Evolutionary conservation across 257 asterid species (phyloP), one percentile per base, ranked within the genome.

Genomic region (Rubia yunnanensis): DNA sequence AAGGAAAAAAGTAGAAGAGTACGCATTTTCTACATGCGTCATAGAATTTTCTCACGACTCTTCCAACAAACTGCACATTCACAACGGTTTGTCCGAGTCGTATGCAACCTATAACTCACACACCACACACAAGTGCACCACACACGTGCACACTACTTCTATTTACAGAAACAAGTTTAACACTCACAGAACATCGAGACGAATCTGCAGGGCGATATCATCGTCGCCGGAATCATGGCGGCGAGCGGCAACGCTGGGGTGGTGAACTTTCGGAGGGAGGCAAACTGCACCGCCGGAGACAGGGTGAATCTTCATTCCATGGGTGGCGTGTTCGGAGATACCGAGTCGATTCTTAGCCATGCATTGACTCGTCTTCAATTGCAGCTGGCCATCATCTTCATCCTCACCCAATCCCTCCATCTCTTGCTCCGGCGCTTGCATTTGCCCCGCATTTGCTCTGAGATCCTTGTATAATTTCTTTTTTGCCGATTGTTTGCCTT

Each of bases 361-460:
- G 46, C 82, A 14, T 71, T 92, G 73, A 92, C 97, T n/a, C 85
- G 94, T 50, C 83, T 92, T 11, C 95, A 78, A 65, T 78, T 92
- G 53, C 98, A 92, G 71, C 61, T 92, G 76, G 87, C 85, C 10
- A 0, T 87, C 67, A 84, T 92, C 4, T 88, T 92, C 72, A 2
- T 77, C 57, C 69, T 83, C 54, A 89, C 96, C 18, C 97, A 92
- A 22, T 75, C 80, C 30, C 86, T 92, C 44, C 89, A 92, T 79
- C 2, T 69, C 1, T 50, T 89, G 53, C 83, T 89, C 72, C 84
- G 82, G 9, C 88, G 90, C 11, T 72, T 86, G 61, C 82, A 82
- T 76, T 60, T 89, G 67, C 98, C 96, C 20, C 92, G 98, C 22
- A 63, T 89, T 65, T 85, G 84, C 67, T 80, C 98, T 10, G 97